phyloP scores from a whole-genome alignment of 345 rosid species.

The Populus nigra region DNA sequence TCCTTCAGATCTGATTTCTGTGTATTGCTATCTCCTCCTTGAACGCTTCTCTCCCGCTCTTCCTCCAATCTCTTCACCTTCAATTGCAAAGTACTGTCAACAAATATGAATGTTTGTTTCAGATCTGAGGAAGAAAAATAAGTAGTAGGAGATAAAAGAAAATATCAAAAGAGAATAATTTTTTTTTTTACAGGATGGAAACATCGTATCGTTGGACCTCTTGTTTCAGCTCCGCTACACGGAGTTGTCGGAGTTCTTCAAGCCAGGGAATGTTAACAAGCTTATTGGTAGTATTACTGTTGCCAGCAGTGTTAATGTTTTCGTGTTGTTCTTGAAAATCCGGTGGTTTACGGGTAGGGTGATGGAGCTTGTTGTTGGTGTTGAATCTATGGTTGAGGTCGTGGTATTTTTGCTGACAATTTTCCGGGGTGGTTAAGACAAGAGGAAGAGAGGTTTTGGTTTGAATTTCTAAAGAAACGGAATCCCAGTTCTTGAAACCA shows the following conservation, averaged over 20 bases:
- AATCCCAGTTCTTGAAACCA: constrained; percentile 69
- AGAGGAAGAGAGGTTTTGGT: constrained; percentile 46
- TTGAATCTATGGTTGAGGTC: constrained; percentile 66
- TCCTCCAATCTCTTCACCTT: constrained; percentile 70
- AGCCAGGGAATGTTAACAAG: constrained; percentile 48
- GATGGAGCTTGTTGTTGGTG: background rate
- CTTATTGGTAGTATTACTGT: background rate
- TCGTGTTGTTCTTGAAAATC: background rate
- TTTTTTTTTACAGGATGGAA: constrained; percentile 51
- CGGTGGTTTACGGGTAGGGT: background rate
- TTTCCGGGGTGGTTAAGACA: constrained; percentile 40
- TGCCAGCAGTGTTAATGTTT: background rate
- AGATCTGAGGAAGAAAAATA: background rate
- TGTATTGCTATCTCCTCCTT: constrained; percentile 13
- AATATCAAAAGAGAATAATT: constrained; percentile 2
- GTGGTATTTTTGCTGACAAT: constrained; percentile 54
- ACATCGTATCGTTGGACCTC: constrained; percentile 67
- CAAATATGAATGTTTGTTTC: background rate
- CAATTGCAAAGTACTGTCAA: constrained; percentile 52
- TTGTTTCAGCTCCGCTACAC: constrained; percentile 73
- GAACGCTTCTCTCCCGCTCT: constrained; percentile 45
- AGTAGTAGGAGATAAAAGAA: too few relatives aligned
- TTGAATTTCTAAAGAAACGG: constrained; percentile 68
- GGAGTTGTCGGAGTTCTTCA: constrained; percentile 59
- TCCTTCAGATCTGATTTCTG: constrained; percentile 51